Evolutionary conservation across 495 filamentous ascomycete genomes (phyloP), one percentile per base, ranked within the genome.

Genomic region (Penicillium taxi): DNA sequence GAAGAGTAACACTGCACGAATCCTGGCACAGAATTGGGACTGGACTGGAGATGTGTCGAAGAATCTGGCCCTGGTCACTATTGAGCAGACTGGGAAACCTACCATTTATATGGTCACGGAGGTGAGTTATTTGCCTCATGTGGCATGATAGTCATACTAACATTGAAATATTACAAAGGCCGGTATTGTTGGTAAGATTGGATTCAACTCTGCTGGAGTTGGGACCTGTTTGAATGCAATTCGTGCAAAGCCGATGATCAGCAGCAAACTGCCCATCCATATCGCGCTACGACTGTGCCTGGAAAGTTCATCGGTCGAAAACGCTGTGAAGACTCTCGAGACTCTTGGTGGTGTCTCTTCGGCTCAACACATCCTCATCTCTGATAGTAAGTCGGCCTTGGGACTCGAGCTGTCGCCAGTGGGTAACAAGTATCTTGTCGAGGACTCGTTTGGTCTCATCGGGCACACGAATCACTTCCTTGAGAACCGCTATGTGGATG

Each of bases 151-250:
- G 6, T 25, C 23, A 6, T 11, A 25, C 20, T 5, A 15, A 36
- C 14, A 16, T 17, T 15, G 2, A 26, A 9, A 22, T 9, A 2
- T 16, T 8, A 6, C 16, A 23, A 13, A 83, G 59, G 81, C 79
- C 12, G 81, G 81, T 1, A 74, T 84, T n/a, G 72, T 84, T 13
- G 45, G 79, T 13, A 86, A 86, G 48, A 82, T 84, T 26, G 81
- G 81, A 1, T 62, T 82, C 49, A 84, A 83, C 45, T 61, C 58
- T 9, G 53, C 58, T 0, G 76, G 78, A 2, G 78, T 84, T 1
- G 79, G 80, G 2, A 73, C 73, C n/a, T 77, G 72, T 29, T 59
- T 85, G 13, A 84, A 85, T 49, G 80, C 80, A 3, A 77, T 84
- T 37, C 66, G 69, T 27, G 78, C 77, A 2, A 63, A 64, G 11